phyloP scores from a whole-genome alignment of 2,329 filamentous ascomycete species.

The Bipolaris gigantea region DNA sequence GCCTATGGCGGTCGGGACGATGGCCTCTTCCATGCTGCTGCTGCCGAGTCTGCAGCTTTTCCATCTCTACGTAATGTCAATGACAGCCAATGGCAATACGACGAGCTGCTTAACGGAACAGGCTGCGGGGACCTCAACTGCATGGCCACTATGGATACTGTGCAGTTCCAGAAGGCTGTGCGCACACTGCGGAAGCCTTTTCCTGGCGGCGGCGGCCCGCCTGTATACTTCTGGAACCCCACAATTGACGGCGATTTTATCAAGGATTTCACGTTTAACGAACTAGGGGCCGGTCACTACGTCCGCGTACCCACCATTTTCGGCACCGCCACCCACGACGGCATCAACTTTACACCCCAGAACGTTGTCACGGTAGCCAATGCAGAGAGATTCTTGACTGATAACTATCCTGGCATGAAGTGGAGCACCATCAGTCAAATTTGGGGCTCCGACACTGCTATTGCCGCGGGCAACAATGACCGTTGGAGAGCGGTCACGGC shows the following conservation, averaged over 20 bases:
- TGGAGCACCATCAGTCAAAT: slow-evolving; percentile 30
- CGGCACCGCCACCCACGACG: slow-evolving; percentile 52
- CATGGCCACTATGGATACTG: slow-evolving; percentile 42
- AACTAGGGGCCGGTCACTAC: slow-evolving; percentile 43
- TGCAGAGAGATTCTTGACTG: slow-evolving; percentile 42
- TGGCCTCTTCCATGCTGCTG: slow-evolving; percentile 42
- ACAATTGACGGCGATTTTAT: slow-evolving; percentile 49
- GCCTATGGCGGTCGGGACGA: slow-evolving; percentile 43
- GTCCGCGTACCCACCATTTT: slow-evolving; percentile 49
- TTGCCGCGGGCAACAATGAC: slow-evolving; percentile 28
- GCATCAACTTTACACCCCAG: slow-evolving; percentile 46
- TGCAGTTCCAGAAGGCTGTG: slow-evolving; percentile 44
- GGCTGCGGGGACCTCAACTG: slow-evolving; percentile 47
- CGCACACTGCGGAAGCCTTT: slow-evolving; percentile 42
- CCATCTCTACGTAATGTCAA: slow-evolving; percentile 45
- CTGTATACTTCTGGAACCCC: slow-evolving; percentile 49
- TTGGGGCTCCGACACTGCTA: slow-evolving; percentile 36
- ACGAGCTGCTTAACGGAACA: slow-evolving; percentile 39
- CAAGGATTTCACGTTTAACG: slow-evolving; percentile 44
- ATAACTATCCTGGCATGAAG: slow-evolving; percentile 45
- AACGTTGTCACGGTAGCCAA: slow-evolving; percentile 36
- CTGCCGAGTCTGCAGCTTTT: slow-evolving; percentile 42
- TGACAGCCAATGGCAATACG: slow-evolving; percentile 49
- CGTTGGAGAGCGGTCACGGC: slow-evolving; percentile 45
- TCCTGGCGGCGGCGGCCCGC: slow-evolving; percentile 38